phyloP scores from a whole-genome alignment of 2,329 filamentous ascomycete genomes.

The Fusarium algeriense region DNA sequence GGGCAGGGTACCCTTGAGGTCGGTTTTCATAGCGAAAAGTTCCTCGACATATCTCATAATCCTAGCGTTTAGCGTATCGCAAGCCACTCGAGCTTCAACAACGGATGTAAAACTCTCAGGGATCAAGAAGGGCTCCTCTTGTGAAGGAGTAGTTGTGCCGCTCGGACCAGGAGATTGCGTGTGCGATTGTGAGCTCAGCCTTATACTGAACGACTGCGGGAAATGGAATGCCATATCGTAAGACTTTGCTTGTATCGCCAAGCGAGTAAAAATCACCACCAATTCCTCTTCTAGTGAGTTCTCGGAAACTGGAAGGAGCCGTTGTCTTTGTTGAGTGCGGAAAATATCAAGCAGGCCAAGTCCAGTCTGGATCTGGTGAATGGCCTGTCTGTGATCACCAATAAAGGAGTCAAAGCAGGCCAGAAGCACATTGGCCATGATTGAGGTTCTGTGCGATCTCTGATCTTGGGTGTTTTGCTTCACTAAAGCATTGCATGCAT shows the following conservation, averaged over 20 bases:
- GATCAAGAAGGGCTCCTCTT: conserved; percentile 37
- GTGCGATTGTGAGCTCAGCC: conserved; percentile 50
- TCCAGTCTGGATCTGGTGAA: conserved; percentile 71
- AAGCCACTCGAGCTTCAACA: conserved; percentile 67
- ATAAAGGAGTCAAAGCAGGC: conserved; percentile 78
- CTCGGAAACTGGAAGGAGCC: conserved; percentile 48
- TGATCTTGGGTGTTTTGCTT: conserved; percentile 58
- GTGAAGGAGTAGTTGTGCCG: conserved; percentile 58
- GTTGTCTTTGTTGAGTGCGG: conserved; percentile 57
- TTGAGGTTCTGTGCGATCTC: conserved; percentile 63
- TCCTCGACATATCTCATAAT: conserved; percentile 71
- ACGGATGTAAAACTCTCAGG: conserved; percentile 60
- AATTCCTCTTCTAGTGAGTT: conserved; percentile 70
- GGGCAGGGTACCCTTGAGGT: conserved; percentile 66
- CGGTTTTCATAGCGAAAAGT: conserved; percentile 61
- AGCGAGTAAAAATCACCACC: conserved; percentile 71
- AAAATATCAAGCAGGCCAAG: conserved; percentile 67
- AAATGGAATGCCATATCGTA: conserved; percentile 78
- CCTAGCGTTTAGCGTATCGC: conserved; percentile 68
- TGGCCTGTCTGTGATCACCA: conserved; percentile 72
- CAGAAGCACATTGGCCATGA: conserved; percentile 75
- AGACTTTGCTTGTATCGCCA: conserved; percentile 74
- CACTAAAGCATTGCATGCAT: conserved; percentile 65
- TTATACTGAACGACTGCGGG: conserved; percentile 71
- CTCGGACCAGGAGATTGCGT: conserved; percentile 57